phyloP scores from a whole-genome alignment of 1,139 yeast species.

The Debaryomyces coudertii region DNA sequence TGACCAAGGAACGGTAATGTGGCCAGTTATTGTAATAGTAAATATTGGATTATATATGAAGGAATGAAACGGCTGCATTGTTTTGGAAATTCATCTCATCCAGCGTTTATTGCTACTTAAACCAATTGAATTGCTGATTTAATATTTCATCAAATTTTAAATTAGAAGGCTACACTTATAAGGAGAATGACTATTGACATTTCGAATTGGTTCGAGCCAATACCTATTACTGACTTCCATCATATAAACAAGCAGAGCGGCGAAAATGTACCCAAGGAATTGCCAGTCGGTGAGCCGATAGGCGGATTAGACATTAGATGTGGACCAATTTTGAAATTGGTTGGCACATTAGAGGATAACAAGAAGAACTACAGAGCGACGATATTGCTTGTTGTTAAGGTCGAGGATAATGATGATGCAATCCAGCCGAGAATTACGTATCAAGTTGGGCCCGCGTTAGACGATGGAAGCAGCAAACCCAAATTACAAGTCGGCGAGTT shows the following conservation, averaged over 20 bases:
- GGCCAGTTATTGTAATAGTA: neutral
- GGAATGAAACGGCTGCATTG: constrained; percentile 4
- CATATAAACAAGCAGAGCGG: constrained; percentile 16
- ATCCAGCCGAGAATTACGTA: constrained; percentile 41
- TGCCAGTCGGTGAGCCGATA: constrained; percentile 31
- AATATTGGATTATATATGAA: neutral
- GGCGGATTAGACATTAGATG: constrained; percentile 56
- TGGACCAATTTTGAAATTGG: constrained; percentile 76
- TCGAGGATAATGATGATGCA: constrained; percentile 28
- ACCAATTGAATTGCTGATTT: constrained; percentile 6
- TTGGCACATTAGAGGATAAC: constrained; percentile 58
- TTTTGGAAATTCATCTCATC: constrained; percentile 2
- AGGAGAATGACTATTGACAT: constrained; percentile 15
- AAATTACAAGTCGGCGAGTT: constrained; percentile 45
- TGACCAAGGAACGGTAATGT: neutral
- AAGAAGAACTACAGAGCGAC: constrained; percentile 62
- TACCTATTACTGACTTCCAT: constrained; percentile 34
- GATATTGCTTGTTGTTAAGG: constrained; percentile 61
- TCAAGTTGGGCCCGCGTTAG: constrained; percentile 39
- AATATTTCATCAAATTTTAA: neutral
- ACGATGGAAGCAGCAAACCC: constrained; percentile 12
- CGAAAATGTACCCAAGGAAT: constrained; percentile 28
- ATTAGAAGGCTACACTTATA: neutral
- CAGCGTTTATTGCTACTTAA: constrained; percentile 4
- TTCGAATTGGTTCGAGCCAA: constrained; percentile 29